Conservation (phyloP, 305 asterid species). For the Stenogyne calaminthoides region DNA sequence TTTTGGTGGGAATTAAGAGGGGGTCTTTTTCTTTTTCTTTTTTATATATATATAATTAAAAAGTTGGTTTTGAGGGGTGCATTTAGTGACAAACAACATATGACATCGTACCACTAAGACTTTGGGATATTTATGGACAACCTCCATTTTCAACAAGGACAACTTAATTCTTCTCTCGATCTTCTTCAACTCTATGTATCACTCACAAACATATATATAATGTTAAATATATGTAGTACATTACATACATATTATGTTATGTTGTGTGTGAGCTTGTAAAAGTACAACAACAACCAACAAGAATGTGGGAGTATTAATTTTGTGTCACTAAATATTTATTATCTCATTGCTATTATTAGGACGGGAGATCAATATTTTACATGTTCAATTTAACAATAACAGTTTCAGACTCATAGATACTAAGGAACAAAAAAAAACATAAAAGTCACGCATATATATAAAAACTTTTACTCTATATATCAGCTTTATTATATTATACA, state of each 20-base stretch:
- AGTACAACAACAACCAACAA: conserved; percentile 8
- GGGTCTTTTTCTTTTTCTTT: neutral
- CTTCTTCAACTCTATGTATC: neutral
- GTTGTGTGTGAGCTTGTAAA: neutral
- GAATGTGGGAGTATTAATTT: neutral
- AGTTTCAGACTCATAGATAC: neutral
- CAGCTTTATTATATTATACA: neutral
- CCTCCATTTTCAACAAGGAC: conserved; percentile 16
- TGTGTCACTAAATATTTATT: neutral
- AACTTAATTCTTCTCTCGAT: neutral
- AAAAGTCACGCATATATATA: neutral
- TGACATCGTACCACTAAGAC: conserved; percentile 19
- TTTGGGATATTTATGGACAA: conserved; percentile 9
- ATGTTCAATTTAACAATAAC: too few relatives aligned
- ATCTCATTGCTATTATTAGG: neutral
- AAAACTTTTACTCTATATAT: too few relatives aligned
- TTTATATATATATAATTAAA: neutral
- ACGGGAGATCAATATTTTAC: neutral
- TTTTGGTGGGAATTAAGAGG: conserved; percentile 33
- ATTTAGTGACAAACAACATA: neutral
- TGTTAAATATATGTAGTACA: too few relatives aligned
- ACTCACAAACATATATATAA: neutral
- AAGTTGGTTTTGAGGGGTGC: neutral
- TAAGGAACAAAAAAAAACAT: too few relatives aligned
- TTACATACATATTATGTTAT: neutral